Percentiles rank a stretch among this genome's conserved stretches.
Conservation (phyloP, 108 stramenopile species). For the Cyclotella kingstonii region DNA sequence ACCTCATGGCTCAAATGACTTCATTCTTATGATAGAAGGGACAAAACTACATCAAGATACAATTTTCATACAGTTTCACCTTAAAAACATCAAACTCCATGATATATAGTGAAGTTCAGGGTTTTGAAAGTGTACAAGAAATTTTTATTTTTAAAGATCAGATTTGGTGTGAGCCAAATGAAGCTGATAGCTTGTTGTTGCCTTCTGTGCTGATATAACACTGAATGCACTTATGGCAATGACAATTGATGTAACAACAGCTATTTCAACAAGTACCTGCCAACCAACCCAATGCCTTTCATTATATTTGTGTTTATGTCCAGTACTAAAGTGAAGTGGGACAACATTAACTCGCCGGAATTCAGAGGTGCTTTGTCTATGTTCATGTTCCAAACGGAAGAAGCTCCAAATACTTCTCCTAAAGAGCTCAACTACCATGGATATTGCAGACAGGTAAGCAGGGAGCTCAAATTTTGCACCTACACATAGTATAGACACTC, state of each 20-base stretch:
- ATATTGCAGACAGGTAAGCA: constrained; percentile 70
- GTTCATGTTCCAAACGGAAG: constrained; percentile 90
- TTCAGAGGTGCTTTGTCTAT: constrained; percentile 74
- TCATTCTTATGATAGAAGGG: too few relatives aligned
- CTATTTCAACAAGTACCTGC: constrained; percentile 73
- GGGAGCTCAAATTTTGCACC: constrained; percentile 86
- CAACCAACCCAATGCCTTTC: constrained; percentile 65
- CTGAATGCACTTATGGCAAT: constrained; percentile 63
- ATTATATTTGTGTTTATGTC: constrained; percentile 73
- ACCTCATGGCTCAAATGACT: too few relatives aligned
- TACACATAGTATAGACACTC: constrained; percentile 11
- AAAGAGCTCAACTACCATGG: constrained; percentile 79
- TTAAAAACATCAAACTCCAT: neutral
- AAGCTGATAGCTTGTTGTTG: constrained; percentile 27
- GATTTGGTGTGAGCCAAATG: constrained; percentile 19
- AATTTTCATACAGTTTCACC: neutral
- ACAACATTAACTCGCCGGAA: constrained; percentile 85
- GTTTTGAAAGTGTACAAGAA: too few relatives aligned
- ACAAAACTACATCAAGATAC: neutral
- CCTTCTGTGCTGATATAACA: constrained; percentile 76
- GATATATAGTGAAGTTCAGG: too few relatives aligned
- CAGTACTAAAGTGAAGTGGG: constrained; percentile 87
- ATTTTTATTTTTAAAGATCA: too few relatives aligned
- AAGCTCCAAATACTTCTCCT: constrained; percentile 91
- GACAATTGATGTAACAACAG: constrained; percentile 58